phyloP scores from a whole-genome alignment of 2,329 filamentous ascomycete species.

The Colletotrichum sp. region DNA sequence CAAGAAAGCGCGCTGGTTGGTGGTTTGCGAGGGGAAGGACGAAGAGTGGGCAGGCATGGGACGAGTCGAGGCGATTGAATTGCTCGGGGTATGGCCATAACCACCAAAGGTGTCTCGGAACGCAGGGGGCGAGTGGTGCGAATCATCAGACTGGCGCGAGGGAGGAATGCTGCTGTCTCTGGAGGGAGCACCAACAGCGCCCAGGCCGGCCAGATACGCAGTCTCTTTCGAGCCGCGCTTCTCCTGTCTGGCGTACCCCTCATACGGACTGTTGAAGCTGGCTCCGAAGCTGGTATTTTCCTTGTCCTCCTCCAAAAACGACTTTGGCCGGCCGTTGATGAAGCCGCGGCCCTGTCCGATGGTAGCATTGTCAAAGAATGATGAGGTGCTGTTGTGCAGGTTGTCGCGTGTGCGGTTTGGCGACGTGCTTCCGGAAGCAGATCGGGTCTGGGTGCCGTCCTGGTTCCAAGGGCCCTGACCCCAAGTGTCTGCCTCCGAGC shows the following conservation, averaged over 20 bases:
- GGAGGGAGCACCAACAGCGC: conserved; percentile 42
- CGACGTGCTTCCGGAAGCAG: conserved; percentile 59
- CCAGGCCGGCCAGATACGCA: conserved; percentile 46
- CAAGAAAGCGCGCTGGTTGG: conserved; percentile 40
- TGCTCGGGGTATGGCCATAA: conserved; percentile 44
- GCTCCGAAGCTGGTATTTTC: conserved; percentile 32
- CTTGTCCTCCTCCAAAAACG: conserved; percentile 44
- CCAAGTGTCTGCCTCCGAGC: conserved; percentile 74
- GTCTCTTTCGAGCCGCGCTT: conserved; percentile 39
- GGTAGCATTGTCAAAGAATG: conserved; percentile 52
- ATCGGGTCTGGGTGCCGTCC: conserved; percentile 48
- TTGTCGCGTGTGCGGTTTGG: conserved; percentile 62
- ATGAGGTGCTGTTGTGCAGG: conserved; percentile 44
- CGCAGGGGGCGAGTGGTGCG: conserved; percentile 31
- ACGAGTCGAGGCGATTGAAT: conserved; percentile 52
- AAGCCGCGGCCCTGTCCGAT: conserved; percentile 44
- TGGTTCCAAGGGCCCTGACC: conserved; percentile 63
- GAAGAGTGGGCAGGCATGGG: conserved; percentile 47
- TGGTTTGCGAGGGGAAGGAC: conserved; percentile 51
- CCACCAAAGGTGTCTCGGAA: conserved; percentile 33
- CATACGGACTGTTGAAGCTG: conserved; percentile 25
- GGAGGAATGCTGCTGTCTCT: conserved; percentile 61
- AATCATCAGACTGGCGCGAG: conserved; percentile 58
- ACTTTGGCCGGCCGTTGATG: conserved; percentile 32
- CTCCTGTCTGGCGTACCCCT: conserved; percentile 22